A percentile compares a stretch with the other conserved stretches of the same genome.
These are phyloP conservation scores for Mycena kentingensis DNA, from an alignment of 768 basidiomycete genomes.

Conservation along the genomic window DNA sequence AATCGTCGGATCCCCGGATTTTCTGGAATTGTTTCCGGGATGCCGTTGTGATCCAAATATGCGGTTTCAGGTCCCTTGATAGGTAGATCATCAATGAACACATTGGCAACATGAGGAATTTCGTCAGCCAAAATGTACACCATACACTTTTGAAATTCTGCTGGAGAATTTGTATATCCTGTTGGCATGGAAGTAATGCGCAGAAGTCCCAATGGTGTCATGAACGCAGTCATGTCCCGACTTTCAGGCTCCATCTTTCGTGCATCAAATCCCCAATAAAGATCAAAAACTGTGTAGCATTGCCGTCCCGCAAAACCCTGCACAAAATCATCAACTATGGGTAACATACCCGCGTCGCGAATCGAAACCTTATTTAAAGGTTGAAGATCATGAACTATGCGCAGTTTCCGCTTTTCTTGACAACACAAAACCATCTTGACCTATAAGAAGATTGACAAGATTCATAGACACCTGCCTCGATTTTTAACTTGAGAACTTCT, in stretches of 20 bases:
- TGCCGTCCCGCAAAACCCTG: no score
- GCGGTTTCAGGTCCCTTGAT: slow-evolving; percentile 29
- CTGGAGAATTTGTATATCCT: slow-evolving; percentile 24
- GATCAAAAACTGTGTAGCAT: no score
- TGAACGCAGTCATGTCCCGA: slow-evolving; percentile 24
- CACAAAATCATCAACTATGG: no score
- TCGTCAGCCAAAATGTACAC: slow-evolving; percentile 32
- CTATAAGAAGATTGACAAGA: slow-evolving; percentile 10
- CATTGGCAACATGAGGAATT: slow-evolving; percentile 29
- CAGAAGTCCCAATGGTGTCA: no score
- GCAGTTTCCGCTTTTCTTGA: no score
- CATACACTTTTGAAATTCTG: slow-evolving; percentile 28
- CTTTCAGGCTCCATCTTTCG: slow-evolving; percentile 7
- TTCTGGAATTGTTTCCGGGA: slow-evolving; percentile 17
- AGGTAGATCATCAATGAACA: slow-evolving; percentile 35
- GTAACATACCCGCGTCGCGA: no score
- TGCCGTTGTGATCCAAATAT: slow-evolving; percentile 27
- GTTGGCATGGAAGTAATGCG: no score
- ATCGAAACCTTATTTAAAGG: no score
- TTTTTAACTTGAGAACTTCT: no score
- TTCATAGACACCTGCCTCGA: slow-evolving; percentile 11
- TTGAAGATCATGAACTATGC: no score
- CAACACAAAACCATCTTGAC: no score
- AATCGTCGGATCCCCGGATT: slow-evolving; percentile 30
- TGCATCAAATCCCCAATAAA: slow-evolving; percentile 19